These are phyloP conservation scores for Zostera marina DNA, from an alignment of 116 monocot genomes.

Conservation along the genomic window DNA sequence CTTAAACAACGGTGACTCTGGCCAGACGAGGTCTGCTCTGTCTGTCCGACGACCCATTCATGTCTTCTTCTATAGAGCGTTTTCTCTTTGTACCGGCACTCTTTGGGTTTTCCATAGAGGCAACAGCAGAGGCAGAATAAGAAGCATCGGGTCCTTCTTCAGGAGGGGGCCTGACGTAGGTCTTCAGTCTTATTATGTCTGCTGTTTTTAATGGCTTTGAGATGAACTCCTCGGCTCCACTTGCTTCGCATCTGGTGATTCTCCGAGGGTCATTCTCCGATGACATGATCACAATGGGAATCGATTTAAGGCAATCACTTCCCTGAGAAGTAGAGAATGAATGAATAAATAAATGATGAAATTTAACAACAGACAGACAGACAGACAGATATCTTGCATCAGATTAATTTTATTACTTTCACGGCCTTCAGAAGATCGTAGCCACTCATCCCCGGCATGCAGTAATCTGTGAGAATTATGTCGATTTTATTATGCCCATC, in stretches of 20 bases:
- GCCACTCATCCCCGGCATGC: conserved; percentile 90
- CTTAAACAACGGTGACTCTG: conserved; percentile 31
- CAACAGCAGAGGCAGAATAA: too few species aligned
- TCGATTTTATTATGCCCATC: conserved; percentile 54
- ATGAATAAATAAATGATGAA: neutral
- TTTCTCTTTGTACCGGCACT: conserved; percentile 34
- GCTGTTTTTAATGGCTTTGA: conserved; percentile 46
- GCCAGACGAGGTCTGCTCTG: conserved; percentile 21
- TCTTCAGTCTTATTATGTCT: conserved; percentile 26
- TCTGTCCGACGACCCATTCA: conserved; percentile 14
- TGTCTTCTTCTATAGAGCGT: conserved; percentile 14
- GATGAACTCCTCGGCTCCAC: conserved; percentile 66
- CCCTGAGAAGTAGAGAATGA: conserved; percentile 26
- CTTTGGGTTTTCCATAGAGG: neutral
- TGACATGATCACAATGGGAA: conserved; percentile 80
- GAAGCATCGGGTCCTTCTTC: too few species aligned
- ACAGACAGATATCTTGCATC: too few species aligned
- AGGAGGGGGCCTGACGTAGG: conserved; percentile 11
- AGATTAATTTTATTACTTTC: conserved; percentile 60
- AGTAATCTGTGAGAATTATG: conserved; percentile 80
- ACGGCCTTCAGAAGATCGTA: conserved; percentile 69
- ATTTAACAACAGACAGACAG: neutral
- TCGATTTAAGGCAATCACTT: conserved; percentile 20
- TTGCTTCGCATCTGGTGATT: conserved; percentile 50
- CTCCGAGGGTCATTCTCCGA: conserved; percentile 80